Evolutionary conservation across 768 basidiomycete genomes (phyloP).

Genomic region (Kwoniella pini): DNA sequence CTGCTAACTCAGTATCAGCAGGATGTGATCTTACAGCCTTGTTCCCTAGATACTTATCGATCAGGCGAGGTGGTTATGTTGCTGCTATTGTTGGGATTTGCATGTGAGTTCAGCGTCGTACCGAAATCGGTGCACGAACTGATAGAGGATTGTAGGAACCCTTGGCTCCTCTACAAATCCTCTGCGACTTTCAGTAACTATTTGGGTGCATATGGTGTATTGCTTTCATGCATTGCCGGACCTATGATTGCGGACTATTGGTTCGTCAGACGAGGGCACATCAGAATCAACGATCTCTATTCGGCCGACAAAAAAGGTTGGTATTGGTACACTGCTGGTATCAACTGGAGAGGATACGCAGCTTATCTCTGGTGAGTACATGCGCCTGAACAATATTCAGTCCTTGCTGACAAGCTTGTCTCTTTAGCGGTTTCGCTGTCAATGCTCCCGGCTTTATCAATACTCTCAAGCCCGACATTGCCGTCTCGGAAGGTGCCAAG

Average conservation of each 20-base stretch:
- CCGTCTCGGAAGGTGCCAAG: constrained; percentile 69
- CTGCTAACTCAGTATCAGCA: constrained; percentile 78
- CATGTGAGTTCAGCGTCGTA: constrained; percentile 58
- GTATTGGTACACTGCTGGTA: constrained; percentile 73
- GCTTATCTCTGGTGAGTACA: constrained; percentile 39
- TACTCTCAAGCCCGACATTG: constrained; percentile 59
- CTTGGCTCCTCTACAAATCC: constrained; percentile 67
- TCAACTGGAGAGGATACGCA: constrained; percentile 67
- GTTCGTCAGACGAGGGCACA: constrained; percentile 68
- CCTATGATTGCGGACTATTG: constrained; percentile 85
- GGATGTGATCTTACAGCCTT: constrained; percentile 80
- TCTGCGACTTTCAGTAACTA: constrained; percentile 78
- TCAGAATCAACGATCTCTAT: constrained; percentile 73
- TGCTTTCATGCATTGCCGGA: constrained; percentile 66
- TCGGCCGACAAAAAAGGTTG: constrained; percentile 62
- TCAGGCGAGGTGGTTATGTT: constrained; percentile 79
- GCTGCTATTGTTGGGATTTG: constrained; percentile 74
- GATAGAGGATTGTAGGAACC: constrained; percentile 25
- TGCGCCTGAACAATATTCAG: neutral
- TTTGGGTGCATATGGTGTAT: constrained; percentile 79
- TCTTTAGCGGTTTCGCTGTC: constrained; percentile 71
- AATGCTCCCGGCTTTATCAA: constrained; percentile 81
- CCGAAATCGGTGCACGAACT: no score
- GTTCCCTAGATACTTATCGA: constrained; percentile 76
- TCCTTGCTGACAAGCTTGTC: neutral